Evolutionary conservation across 2,329 filamentous ascomycete genomes (phyloP), one percentile per base, ranked within the genome.

Genomic region (Penicillium decumbens): DNA sequence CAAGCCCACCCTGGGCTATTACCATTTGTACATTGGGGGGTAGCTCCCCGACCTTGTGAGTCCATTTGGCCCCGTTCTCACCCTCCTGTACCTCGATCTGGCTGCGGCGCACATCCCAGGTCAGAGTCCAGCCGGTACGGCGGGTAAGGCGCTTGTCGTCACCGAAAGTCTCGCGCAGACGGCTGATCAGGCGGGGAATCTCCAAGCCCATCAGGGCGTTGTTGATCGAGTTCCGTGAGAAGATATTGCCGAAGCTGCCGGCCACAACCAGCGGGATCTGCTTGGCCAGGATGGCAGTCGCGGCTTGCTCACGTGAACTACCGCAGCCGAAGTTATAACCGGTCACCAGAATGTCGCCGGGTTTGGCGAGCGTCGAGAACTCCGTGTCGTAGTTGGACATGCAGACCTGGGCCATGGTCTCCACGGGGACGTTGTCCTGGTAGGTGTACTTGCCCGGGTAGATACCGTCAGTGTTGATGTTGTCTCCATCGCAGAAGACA

Each of bases 371-470:
- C 1, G 72, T 68, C 8, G 77, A 69, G 66, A 96, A 96, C 0
- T 75, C 67, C 0, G 79, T 72, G 66, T 97, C 92, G 72, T 95
- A 97, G 77, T 97, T 97, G 67, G 87, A 80, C 90, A 97, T 96
- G 70, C 87, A 91, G 0, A 91, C 90, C 57, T 87, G 76, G 0
- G 89, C 89, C 92, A 97, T 96, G 49, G 82, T 82, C 53, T 89
- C 85, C 0, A 72, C 75, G 0, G 87, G 74, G 1, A 97, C 78
- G 61, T 88, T 80, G 65, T 97, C 91, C 66, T 95, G 89, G 71
- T 97, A 97, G 0, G 91, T 96, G 69, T 89, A 90, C 66, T 91
- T 90, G 4, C 88, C 89, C 0, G 90, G 87, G 69, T 97, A 97
- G 67, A 97, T 95, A 46, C 81, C 85, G 64, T 97, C 92, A 0